A percentile compares a stretch with the other conserved stretches of the same genome.
These are phyloP conservation scores for Ceratobasidium sp. DNA, from an alignment of 1,284 basidiomycete species.

Conservation along the genomic window DNA sequence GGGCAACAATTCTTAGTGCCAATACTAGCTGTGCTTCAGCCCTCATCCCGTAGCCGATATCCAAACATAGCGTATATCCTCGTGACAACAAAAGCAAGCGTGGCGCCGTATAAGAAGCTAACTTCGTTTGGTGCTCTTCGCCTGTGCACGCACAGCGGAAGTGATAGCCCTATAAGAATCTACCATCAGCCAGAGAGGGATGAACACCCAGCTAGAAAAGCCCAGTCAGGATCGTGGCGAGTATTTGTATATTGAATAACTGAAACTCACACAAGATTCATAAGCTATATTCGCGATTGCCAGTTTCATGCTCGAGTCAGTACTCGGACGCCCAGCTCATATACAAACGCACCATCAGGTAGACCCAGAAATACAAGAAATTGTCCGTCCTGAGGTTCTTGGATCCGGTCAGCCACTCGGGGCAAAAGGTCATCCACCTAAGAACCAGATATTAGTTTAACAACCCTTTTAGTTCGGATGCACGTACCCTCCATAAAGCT, in stretches of 20 bases:
- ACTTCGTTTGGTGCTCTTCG: conserved; percentile 17
- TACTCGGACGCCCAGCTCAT: background rate
- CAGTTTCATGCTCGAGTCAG: conserved; percentile 46
- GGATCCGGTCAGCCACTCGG: conserved; percentile 84
- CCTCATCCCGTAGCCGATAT: background rate
- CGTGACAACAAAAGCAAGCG: background rate
- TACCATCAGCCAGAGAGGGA: conserved; percentile 79
- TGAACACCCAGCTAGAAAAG: conserved; percentile 74
- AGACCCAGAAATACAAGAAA: conserved; percentile 63
- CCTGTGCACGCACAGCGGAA: conserved; percentile 62
- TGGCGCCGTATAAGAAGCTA: no score
- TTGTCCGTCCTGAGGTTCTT: conserved; percentile 78
- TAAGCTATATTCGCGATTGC: conserved; percentile 66
- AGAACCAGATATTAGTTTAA: conserved; percentile 24
- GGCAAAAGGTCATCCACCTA: conserved; percentile 87
- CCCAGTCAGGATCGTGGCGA: conserved; percentile 49
- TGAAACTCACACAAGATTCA: conserved; percentile 76
- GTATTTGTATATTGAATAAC: background rate
- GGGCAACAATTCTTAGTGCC: background rate
- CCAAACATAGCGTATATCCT: background rate
- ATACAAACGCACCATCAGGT: conserved; percentile 59
- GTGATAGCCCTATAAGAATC: conserved; percentile 80
- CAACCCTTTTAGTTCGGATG: background rate
- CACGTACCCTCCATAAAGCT: conserved; percentile 79
- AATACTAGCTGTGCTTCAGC: background rate